phyloP scores from a whole-genome alignment of 108 stramenopile genomes.

The Cyclotella sp. region DNA sequence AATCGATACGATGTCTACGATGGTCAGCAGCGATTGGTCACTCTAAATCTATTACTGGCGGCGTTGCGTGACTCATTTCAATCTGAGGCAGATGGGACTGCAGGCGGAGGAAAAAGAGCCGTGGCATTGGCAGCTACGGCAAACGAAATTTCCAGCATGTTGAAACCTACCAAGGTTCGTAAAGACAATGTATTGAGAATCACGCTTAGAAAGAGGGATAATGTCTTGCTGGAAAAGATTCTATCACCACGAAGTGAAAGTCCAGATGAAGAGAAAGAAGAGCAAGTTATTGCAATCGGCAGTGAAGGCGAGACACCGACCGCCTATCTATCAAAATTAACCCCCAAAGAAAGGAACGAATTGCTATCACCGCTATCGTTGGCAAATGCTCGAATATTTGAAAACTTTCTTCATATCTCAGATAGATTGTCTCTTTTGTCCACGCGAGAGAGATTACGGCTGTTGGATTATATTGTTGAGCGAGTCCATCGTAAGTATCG shows the following conservation, averaged over 20 bases:
- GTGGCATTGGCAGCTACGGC: slow-evolving; percentile 51
- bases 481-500: slow-evolving; percentile 27
- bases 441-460: slow-evolving; percentile 41
- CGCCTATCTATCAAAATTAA: slow-evolving; percentile 13
- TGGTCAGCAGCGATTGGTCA: slow-evolving; percentile 64
- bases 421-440: slow-evolving; percentile 26
- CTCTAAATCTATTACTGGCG: slow-evolving; percentile 55
- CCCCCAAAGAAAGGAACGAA: slow-evolving; percentile 17
- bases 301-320: slow-evolving; percentile 9
- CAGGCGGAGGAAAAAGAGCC: slow-evolving; percentile 30
- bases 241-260: slow-evolving; percentile 17
- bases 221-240: slow-evolving; percentile 50
- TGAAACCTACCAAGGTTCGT: slow-evolving; percentile 55
- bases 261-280: slow-evolving; percentile 7
- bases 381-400: slow-evolving; percentile 36
- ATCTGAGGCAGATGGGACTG: slow-evolving; percentile 16
- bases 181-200: slow-evolving; percentile 53
- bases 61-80: slow-evolving; percentile 57
- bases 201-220: slow-evolving; percentile 54
- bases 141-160: slow-evolving; percentile 49
- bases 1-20: slow-evolving; percentile 64
- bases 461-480: slow-evolving; percentile 64
- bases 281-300: slow-evolving; percentile 12
- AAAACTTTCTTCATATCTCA: slow-evolving; percentile 46
- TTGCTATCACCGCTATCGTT: slow-evolving; percentile 31